phyloP scores from a whole-genome alignment of 2,329 filamentous ascomycete species.

The Aspergillus unguis region DNA sequence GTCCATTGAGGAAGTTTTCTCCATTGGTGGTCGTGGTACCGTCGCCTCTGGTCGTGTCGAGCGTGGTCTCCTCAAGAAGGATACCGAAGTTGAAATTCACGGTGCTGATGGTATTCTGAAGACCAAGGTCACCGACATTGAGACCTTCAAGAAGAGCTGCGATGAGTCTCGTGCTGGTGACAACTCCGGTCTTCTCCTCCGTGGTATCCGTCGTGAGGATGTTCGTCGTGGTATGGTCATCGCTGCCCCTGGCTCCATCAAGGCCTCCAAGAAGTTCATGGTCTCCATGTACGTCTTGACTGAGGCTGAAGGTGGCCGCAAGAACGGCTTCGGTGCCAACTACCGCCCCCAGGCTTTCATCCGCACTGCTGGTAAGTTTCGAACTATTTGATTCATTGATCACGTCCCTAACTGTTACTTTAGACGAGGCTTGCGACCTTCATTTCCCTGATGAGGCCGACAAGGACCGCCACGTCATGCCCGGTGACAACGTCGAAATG shows the following conservation, averaged over 20 bases:
- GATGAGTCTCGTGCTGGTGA: constrained; percentile 94
- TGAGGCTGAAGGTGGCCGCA: constrained; percentile 96
- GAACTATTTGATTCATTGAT: background rate
- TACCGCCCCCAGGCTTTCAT: constrained; percentile 97
- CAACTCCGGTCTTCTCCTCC: constrained; percentile 95
- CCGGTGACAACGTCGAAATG: constrained; percentile 99
- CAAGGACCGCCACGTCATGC: constrained; percentile 82
- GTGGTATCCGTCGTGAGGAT: constrained; percentile 94
- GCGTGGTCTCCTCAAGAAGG: constrained; percentile 89
- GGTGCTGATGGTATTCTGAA: constrained; percentile 84
- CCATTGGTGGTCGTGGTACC: constrained; percentile 88
- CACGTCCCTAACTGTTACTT: constrained; percentile 8
- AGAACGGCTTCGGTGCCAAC: constrained; percentile 93
- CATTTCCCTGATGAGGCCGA: constrained; percentile 78
- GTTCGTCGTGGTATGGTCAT: constrained; percentile 93
- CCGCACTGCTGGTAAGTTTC: constrained; percentile 78
- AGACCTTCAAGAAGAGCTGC: constrained; percentile 99
- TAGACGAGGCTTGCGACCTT: constrained; percentile 68
- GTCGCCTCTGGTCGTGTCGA: constrained; percentile 96
- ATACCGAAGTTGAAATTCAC: constrained; percentile 89
- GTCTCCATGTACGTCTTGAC: constrained; percentile 94
- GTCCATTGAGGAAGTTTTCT: constrained; percentile 93
- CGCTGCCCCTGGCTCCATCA: constrained; percentile 75
- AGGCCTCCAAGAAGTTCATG: constrained; percentile 87
- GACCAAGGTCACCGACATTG: constrained; percentile 99